A percentile compares a stretch with the other conserved stretches of the same genome.
phyloP scores from a whole-genome alignment of 2,329 filamentous ascomycete species.

The Scedosporium aurantiacum region DNA sequence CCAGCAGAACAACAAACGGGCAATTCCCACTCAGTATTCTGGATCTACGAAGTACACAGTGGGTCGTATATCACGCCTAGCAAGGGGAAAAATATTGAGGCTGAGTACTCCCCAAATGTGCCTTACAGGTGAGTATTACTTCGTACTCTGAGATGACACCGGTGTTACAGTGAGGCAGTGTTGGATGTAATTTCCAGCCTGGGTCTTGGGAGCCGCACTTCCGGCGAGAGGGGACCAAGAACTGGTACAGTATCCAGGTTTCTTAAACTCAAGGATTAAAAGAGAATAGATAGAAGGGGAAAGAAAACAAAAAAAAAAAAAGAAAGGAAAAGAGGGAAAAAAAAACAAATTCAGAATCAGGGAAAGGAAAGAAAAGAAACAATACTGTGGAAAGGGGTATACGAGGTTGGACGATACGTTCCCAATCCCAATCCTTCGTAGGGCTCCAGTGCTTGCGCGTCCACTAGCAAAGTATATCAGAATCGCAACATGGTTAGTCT shows the following conservation, averaged over 20 bases:
- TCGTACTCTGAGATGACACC: neutral
- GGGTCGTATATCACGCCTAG: too few relatives aligned
- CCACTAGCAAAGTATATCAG: neutral
- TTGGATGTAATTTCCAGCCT: neutral
- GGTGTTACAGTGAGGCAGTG: neutral
- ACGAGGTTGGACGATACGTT: neutral
- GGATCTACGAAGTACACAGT: too few relatives aligned
- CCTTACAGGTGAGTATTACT: neutral
- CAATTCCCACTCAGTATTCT: too few relatives aligned
- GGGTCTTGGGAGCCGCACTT: neutral
- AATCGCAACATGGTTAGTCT: neutral
- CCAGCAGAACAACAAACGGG: too few relatives aligned
- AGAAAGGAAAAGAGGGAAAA: neutral
- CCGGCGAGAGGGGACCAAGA: neutral
- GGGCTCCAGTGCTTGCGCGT: neutral
- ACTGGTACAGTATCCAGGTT: too few relatives aligned
- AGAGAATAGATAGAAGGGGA: too few relatives aligned
- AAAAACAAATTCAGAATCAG: neutral
- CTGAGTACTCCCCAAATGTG: too few relatives aligned
- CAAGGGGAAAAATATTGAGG: too few relatives aligned
- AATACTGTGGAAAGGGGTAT: neutral
- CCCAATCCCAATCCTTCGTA: neutral
- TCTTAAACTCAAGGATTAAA: too few relatives aligned
- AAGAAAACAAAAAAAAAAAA: too few relatives aligned
- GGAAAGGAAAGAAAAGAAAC: neutral